Conservation (phyloP, 2,329 filamentous ascomycete genomes). For the Ophiostoma montium region DNA sequence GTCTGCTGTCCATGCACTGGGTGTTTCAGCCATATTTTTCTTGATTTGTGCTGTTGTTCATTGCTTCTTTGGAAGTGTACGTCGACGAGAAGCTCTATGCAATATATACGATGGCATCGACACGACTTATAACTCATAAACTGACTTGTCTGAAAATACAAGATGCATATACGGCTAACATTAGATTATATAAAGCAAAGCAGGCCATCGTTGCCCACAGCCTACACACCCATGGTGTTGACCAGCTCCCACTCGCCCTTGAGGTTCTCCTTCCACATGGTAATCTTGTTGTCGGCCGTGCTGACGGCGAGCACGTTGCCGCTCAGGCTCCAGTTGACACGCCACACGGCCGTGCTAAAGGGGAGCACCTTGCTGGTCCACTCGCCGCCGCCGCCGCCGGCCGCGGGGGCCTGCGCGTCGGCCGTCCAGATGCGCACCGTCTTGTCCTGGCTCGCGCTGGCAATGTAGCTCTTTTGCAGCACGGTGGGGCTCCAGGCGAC, state of each 20-base stretch:
- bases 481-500: conserved; percentile 95
- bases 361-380: conserved; percentile 79
- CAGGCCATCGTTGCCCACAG: background rate
- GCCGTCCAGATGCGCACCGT: conserved; percentile 95
- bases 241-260: conserved; percentile 95
- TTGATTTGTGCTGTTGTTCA: too few relatives aligned
- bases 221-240: conserved; percentile 58
- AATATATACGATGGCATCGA: too few relatives aligned
- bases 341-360: conserved; percentile 85
- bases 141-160: background rate
- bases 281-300: conserved; percentile 91
- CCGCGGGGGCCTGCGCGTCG: conserved; percentile 25
- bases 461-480: conserved; percentile 91
- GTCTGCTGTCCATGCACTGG: background rate
- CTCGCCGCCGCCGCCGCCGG: conserved; percentile 39
- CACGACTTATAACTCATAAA: too few relatives aligned
- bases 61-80: too few relatives aligned
- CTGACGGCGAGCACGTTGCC: conserved; percentile 92
- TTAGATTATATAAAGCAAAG: background rate
- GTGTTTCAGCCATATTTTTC: too few relatives aligned
- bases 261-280: conserved; percentile 95
- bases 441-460: conserved; percentile 89
- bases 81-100: too few relatives aligned
- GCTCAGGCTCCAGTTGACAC: conserved; percentile 94
- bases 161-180: conserved; percentile 2